Conservation (phyloP, 148 eudicot genomes). For the Cornus kousa region DNA sequence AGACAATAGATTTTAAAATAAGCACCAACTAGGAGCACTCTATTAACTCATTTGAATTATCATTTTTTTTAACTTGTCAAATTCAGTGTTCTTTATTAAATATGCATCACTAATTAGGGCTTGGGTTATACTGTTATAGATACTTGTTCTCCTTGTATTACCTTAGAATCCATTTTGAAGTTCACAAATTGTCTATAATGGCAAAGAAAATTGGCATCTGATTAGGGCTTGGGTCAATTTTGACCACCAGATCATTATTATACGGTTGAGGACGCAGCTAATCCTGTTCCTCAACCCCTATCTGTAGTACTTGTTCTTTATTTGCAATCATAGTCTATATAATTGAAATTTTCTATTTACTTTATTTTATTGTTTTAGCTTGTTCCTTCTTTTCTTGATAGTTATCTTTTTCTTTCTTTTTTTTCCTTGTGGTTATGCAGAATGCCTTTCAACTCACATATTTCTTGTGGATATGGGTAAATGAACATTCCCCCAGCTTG, state of each 20-base stretch:
- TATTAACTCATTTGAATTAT: background rate
- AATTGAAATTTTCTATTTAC: background rate
- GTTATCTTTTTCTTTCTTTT: background rate
- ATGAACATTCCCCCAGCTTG: background rate
- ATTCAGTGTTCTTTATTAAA: background rate
- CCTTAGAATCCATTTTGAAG: background rate
- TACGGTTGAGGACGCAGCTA: background rate
- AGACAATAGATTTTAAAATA: too few relatives aligned
- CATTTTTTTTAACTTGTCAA: background rate
- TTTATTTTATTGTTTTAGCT: background rate
- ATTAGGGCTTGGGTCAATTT: background rate
- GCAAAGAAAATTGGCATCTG: background rate
- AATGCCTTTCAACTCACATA: slow-evolving; percentile 91
- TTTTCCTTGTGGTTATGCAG: slow-evolving; percentile 37
- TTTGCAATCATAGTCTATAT: background rate
- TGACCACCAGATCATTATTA: background rate
- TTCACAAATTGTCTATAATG: background rate
- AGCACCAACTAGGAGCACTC: background rate
- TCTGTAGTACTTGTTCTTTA: background rate
- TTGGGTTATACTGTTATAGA: background rate
- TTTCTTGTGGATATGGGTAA: slow-evolving; percentile 91
- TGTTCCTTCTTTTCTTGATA: background rate
- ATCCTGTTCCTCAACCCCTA: background rate
- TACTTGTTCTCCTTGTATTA: too few relatives aligned
- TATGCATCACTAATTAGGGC: background rate